These are phyloP conservation scores for Phialophora verrucosa DNA, from an alignment of 2,329 filamentous ascomycete species.

Conservation along the genomic window DNA sequence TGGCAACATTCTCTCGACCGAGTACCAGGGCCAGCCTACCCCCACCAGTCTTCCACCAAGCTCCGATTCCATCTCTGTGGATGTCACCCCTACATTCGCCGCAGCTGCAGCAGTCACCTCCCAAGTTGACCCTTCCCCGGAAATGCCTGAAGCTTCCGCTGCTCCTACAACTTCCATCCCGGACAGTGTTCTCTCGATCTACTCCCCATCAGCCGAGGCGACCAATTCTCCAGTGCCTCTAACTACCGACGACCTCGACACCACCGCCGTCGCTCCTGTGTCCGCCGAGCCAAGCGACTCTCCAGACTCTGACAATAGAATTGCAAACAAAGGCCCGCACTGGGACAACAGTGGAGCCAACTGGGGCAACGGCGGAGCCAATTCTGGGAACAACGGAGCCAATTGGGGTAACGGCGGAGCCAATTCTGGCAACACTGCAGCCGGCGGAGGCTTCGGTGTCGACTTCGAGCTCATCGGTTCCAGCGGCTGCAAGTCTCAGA, in stretches of 20 bases:
- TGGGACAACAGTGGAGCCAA: slow-evolving; percentile 10
- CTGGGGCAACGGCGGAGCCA: neutral
- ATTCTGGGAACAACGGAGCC: neutral
- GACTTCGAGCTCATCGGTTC: slow-evolving; percentile 64
- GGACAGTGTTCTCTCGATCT: slow-evolving; percentile 8
- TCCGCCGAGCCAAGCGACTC: slow-evolving; percentile 10
- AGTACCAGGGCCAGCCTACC: slow-evolving; percentile 42
- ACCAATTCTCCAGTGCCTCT: slow-evolving; percentile 30
- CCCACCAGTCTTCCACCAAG: slow-evolving; percentile 20
- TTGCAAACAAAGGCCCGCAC: slow-evolving; percentile 4
- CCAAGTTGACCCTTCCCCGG: slow-evolving; percentile 30
- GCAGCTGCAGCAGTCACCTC: slow-evolving; percentile 9
- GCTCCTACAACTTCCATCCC: slow-evolving; percentile 20
- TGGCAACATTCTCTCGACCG: slow-evolving; percentile 56
- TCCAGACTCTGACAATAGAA: neutral
- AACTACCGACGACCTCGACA: slow-evolving; percentile 10
- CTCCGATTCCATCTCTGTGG: neutral
- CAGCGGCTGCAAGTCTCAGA: slow-evolving; percentile 69
- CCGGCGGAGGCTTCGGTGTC: slow-evolving; percentile 54
- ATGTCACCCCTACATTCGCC: neutral
- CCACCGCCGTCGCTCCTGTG: slow-evolving; percentile 39
- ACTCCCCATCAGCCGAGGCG: slow-evolving; percentile 26
- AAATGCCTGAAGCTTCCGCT: slow-evolving; percentile 12
- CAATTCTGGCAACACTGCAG: slow-evolving; percentile 3
- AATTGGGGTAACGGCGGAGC: slow-evolving; percentile 4